phyloP scores from a whole-genome alignment of 176 grass and related monocot species.

The Lolium rigidum region DNA sequence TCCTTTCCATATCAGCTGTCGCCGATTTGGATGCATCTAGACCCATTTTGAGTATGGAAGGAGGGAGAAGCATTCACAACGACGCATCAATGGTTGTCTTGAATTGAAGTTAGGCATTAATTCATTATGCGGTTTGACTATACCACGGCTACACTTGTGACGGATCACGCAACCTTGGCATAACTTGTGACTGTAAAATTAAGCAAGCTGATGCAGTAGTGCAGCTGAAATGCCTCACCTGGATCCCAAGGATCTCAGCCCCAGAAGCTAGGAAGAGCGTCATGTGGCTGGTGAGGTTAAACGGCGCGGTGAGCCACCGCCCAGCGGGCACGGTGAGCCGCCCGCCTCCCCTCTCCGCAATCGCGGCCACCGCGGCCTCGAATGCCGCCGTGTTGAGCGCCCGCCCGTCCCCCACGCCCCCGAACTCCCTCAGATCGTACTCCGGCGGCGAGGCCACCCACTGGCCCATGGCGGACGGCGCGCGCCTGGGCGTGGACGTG shows the following conservation, averaged over 20 bases:
- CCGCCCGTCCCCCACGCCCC: constrained; percentile 72
- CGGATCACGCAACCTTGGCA: not conserved
- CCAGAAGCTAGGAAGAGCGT: constrained; percentile 83
- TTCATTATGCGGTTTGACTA: too few species aligned
- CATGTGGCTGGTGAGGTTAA: constrained; percentile 93
- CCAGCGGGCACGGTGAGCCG: constrained; percentile 65
- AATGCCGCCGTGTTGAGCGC: constrained; percentile 76
- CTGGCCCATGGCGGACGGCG: constrained; percentile 37
- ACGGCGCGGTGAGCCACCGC: constrained; percentile 85
- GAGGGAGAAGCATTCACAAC: not conserved
- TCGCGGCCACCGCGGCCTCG: constrained; percentile 64
- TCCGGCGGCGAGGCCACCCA: constrained; percentile 57
- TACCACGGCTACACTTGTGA: too few species aligned
- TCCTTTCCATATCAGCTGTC: too few species aligned
- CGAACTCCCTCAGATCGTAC: constrained; percentile 82
- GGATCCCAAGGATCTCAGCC: constrained; percentile 71
- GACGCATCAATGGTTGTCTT: not conserved
- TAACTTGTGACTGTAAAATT: not conserved
- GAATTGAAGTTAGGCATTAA: not conserved
- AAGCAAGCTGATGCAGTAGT: not conserved
- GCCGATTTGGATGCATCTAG: too few species aligned
- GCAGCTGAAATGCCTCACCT: constrained; percentile 54
- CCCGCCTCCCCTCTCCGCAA: constrained; percentile 71
- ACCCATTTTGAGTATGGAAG: too few species aligned
- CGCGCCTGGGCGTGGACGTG: constrained; percentile 47